Base-by-base conservation (phyloP, 2,329 filamentous ascomycete genomes). In the Ceratocystis variospora region DNA sequence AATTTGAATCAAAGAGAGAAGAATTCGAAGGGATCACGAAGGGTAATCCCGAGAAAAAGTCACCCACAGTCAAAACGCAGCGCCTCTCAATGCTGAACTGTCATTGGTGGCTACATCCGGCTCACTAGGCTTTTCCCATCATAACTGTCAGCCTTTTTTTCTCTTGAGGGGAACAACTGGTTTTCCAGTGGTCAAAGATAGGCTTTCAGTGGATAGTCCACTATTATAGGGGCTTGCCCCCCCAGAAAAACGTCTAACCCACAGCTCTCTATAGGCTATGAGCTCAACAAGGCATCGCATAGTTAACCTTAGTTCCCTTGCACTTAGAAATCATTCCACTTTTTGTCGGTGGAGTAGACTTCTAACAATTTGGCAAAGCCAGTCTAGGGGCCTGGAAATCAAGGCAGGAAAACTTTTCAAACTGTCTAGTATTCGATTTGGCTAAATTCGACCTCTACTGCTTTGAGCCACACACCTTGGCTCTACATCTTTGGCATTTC, bases 401-500 rank as follows among this genome's bases (percentile, higher is more conserved):
- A 33, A 65, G 63, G 63, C 63, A 55, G 8, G 28, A 65, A 65
- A 48, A 19, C 22, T 17, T 10, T 61, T 70, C 68, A 70, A 73
- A 71, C 71, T 71, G 74, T 71, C 73, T 72, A 76, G 75, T 76
- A 76, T 73, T 74, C 75, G 75, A 77, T 77, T 77, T 76, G 73
- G 74, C 55, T 72, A 71, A 41, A 71, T 72, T 69, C 71, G 73
- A 72, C 72, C 67, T 69, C 71, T 73, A 72, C 72, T 67, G 74
- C 71, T 70, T 74, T 71, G 72, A 74, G 74, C 72, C 72, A 73
- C 72, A 70, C 70, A 70, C 70, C 68, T 71, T 72, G 71, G 70
- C 74, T 72, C 72, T 73, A 71, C 71, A 73, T 72, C 72, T 71
- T 71, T 73, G 74, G 68, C 71, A 72, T 70, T 70, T 66, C 67